These are phyloP conservation scores for Fennellomyces sp. DNA, from an alignment of 371 early-diverging fungal genomes.

Conservation along the genomic window DNA sequence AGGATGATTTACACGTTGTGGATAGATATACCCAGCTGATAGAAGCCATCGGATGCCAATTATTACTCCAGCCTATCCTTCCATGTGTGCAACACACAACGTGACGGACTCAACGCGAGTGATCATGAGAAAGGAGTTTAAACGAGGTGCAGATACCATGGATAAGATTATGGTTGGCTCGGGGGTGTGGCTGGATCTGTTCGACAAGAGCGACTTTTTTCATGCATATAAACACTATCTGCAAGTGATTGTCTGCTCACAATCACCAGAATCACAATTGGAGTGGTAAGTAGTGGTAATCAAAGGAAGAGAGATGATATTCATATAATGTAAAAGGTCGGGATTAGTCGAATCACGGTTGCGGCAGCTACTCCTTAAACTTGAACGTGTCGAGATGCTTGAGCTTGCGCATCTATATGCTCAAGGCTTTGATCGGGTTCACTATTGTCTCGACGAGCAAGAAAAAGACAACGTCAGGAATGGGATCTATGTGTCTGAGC, in stretches of 20 bases:
- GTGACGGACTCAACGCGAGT: constrained; percentile 89
- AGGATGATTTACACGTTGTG: no score
- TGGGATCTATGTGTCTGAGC: constrained; percentile 52
- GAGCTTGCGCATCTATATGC: constrained; percentile 89
- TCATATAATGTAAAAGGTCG: constrained; percentile 18
- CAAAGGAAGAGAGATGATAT: neutral
- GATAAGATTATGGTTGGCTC: constrained; percentile 70
- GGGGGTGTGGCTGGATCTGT: constrained; percentile 66
- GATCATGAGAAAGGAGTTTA: constrained; percentile 88
- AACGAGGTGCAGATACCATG: constrained; percentile 68
- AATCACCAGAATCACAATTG: constrained; percentile 73
- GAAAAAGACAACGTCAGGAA: constrained; percentile 68
- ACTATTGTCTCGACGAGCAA: constrained; percentile 61
- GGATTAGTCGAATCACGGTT: constrained; percentile 96
- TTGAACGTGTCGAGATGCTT: constrained; percentile 85
- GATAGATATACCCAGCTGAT: constrained; percentile 85
- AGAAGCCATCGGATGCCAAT: constrained; percentile 97
- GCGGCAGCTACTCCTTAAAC: constrained; percentile 85
- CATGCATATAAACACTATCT: constrained; percentile 88
- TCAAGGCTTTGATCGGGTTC: constrained; percentile 79
- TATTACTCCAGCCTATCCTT: constrained; percentile 99
- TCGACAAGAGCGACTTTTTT: constrained; percentile 92
- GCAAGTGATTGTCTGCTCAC: constrained; percentile 86
- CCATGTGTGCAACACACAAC: constrained; percentile 99
- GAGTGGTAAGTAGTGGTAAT: constrained; percentile 51